A percentile compares a stretch with the other conserved stretches of the same genome.
Conservation (phyloP, 2,329 filamentous ascomycete species). For the Aureobasidium sp. region DNA sequence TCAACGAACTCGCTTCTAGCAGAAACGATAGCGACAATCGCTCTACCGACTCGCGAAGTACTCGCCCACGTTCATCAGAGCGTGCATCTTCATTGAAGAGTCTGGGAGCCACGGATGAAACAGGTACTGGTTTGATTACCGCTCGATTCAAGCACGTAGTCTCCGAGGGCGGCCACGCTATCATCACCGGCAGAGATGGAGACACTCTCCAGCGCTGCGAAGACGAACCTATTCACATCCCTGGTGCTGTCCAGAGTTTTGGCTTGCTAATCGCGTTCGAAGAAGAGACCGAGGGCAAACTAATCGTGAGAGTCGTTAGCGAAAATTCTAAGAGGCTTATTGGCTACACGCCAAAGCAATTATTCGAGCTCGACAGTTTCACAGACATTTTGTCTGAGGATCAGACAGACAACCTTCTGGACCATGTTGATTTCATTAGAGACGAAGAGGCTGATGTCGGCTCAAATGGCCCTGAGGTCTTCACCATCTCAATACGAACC, state of each 20-base stretch:
- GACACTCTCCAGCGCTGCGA: slow-evolving; percentile 71
- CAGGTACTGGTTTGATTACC: slow-evolving; percentile 49
- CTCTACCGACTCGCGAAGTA: slow-evolving; percentile 21
- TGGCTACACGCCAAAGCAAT: slow-evolving; percentile 66
- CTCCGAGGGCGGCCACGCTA: slow-evolving; percentile 69
- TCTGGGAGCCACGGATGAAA: slow-evolving; percentile 33
- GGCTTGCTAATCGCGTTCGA: slow-evolving; percentile 68
- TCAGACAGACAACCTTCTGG: slow-evolving; percentile 73
- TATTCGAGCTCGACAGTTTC: slow-evolving; percentile 70
- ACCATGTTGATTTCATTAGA: slow-evolving; percentile 81
- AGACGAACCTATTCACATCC: slow-evolving; percentile 84
- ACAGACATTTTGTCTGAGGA: slow-evolving; percentile 79
- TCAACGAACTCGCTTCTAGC: slow-evolving; percentile 30
- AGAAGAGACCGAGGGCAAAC: slow-evolving; percentile 55
- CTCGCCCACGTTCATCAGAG: slow-evolving; percentile 19
- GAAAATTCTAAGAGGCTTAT: slow-evolving; percentile 72
- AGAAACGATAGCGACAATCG: slow-evolving; percentile 19
- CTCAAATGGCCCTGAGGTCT: slow-evolving; percentile 75
- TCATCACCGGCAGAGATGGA: slow-evolving; percentile 72
- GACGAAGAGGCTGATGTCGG: slow-evolving; percentile 72
- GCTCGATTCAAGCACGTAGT: slow-evolving; percentile 71
- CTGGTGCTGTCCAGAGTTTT: slow-evolving; percentile 74
- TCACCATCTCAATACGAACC: slow-evolving; percentile 65
- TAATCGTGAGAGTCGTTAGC: slow-evolving; percentile 66
- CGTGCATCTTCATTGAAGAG: slow-evolving; percentile 30